These are phyloP conservation scores for Paracoccidioides brasiliensis DNA, from an alignment of 2,329 filamentous ascomycete species.

Conservation along the genomic window DNA sequence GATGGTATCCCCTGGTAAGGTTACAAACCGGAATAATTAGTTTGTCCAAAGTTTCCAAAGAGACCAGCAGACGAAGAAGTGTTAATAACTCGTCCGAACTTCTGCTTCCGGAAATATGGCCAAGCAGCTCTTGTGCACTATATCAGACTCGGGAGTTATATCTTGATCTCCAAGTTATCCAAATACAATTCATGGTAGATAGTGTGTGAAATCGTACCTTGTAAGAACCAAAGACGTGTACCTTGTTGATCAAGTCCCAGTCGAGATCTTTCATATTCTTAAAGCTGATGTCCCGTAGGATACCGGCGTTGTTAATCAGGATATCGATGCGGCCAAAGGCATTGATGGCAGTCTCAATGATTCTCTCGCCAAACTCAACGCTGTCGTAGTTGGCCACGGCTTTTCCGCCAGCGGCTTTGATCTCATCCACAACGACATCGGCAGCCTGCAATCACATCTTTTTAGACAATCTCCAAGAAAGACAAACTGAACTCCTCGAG, in stretches of 20 bases:
- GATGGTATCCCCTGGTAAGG: background rate
- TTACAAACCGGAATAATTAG: slow-evolving; percentile 68
- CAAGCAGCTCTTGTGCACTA: slow-evolving; percentile 80
- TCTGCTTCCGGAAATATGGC: slow-evolving; percentile 97
- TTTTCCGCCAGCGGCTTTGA: slow-evolving; percentile 74
- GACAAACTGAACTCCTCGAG: slow-evolving; percentile 29
- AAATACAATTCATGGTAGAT: background rate
- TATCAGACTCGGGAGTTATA: background rate
- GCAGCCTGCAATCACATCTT: slow-evolving; percentile 50
- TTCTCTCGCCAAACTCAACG: slow-evolving; percentile 73
- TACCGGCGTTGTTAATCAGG: slow-evolving; percentile 95
- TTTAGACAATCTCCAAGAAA: background rate
- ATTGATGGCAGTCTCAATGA: slow-evolving; percentile 55
- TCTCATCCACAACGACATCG: slow-evolving; percentile 37
- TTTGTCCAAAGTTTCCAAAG: slow-evolving; percentile 90
- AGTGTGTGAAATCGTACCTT: slow-evolving; percentile 40
- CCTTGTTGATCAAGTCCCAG: slow-evolving; percentile 89
- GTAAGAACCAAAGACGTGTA: slow-evolving; percentile 87
- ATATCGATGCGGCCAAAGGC: slow-evolving; percentile 63
- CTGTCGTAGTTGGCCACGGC: slow-evolving; percentile 93
- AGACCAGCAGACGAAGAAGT: slow-evolving; percentile 91
- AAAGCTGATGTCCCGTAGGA: slow-evolving; percentile 88
- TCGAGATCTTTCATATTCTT: slow-evolving; percentile 97
- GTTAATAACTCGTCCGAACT: slow-evolving; percentile 94
- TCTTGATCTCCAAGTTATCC: background rate